These are phyloP conservation scores for Globisporangium irregulare DNA, from an alignment of 352 stramenopile genomes.

Conservation along the genomic window DNA sequence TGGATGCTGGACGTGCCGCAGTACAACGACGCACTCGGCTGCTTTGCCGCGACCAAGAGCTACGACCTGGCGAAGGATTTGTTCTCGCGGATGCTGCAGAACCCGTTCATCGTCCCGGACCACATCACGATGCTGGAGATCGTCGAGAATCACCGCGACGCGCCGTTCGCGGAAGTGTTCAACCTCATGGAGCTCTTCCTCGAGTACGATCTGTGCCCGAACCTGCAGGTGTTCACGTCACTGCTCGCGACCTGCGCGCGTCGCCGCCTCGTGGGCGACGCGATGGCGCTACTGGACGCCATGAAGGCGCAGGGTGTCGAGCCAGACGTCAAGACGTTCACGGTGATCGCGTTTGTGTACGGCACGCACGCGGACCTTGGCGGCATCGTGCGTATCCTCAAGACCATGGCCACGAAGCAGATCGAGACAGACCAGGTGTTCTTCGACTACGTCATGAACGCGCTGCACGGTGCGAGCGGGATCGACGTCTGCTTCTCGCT, in stretches of 20 bases:
- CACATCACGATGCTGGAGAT: slow-evolving; percentile 79
- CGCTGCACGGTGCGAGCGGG: slow-evolving; percentile 45
- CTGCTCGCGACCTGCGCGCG: slow-evolving; percentile 66
- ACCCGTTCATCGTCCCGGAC: slow-evolving; percentile 50
- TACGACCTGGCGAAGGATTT: slow-evolving; percentile 56
- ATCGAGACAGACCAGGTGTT: slow-evolving; percentile 52
- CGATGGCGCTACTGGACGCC: slow-evolving; percentile 43
- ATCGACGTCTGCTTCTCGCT: slow-evolving; percentile 77
- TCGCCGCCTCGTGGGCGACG: slow-evolving; percentile 51
- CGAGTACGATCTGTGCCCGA: slow-evolving; percentile 46
- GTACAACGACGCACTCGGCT: slow-evolving; percentile 79
- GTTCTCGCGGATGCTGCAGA: slow-evolving; percentile 59
- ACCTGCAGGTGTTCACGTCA: slow-evolving; percentile 75
- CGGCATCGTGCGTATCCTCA: slow-evolving; percentile 42
- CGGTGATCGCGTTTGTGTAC: slow-evolving; percentile 66
- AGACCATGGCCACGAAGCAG: slow-evolving; percentile 35
- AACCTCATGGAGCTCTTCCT: slow-evolving; percentile 71
- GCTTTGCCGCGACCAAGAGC: slow-evolving; percentile 46
- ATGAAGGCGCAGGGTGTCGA: slow-evolving; percentile 46
- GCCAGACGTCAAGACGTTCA: slow-evolving; percentile 66
- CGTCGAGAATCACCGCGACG: slow-evolving; percentile 64
- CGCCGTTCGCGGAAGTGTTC: slow-evolving; percentile 61
- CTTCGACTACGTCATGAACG: slow-evolving; percentile 63
- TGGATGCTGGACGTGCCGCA: slow-evolving; percentile 67
- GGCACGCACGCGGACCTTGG: slow-evolving; percentile 49